Evolutionary conservation across 2,329 filamentous ascomycete species (phyloP), one percentile per base, ranked within the genome.

Genomic region (Dryadomyces quercivorus): DNA sequence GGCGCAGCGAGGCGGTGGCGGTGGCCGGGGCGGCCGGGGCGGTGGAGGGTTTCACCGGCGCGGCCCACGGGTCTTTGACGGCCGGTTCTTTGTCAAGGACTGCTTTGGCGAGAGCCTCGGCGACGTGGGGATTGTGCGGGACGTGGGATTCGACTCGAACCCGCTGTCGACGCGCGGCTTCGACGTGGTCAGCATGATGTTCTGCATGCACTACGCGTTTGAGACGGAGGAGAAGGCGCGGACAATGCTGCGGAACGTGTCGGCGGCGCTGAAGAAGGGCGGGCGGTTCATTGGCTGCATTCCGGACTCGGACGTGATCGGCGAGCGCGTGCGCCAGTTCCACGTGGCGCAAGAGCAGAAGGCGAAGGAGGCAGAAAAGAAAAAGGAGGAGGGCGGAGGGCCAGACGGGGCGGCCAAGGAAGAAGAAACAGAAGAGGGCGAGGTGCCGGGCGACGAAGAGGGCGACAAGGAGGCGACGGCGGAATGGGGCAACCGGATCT

Each of bases 111-210:
- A 93, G 66, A 84, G 82, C 61, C 78, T 98, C 46, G 88, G 83
- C 54, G 84, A 94, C 57, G 76, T 97, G 47, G 81, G 85, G 15
- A 85, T 96, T 60, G 77, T 98, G 51, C 80, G 80, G 50, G 81
- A 95, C 55, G 89, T 98, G 34, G 93, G 93, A 21, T 95, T 95
- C 62, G 88, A 95, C 63, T 75, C 84, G 72, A 63, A 87, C 74
- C 71, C 86, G 82, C 68, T 83, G 70, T 78, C 80, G 58, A 81
- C 81, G 53, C 85, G 85, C 54, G 91, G 92, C 4, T 98, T 97
- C 63, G 93, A 98, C 66, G 87, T 97, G 45, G 92, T 98, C 59
- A 90, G 86, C 65, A 95, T 95, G 81, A 98, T 98, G 93, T 98
- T 98, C 69, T 94, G 90, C 64, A 93, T 98, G 83, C 93, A 98